These are phyloP conservation scores for Boletales sp. DNA, from an alignment of 768 basidiomycete genomes.

Conservation along the genomic window DNA sequence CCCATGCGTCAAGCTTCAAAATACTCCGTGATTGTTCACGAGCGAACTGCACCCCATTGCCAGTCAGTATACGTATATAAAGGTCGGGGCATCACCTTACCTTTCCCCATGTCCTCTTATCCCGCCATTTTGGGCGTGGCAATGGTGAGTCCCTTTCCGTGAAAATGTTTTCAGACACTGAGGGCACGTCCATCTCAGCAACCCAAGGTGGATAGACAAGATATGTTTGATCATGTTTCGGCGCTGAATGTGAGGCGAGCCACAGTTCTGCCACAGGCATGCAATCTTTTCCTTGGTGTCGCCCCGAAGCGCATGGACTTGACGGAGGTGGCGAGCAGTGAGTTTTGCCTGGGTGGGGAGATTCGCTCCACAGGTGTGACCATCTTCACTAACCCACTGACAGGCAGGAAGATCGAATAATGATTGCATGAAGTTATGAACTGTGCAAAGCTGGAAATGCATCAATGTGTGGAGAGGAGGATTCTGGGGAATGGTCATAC, in stretches of 20 bases:
- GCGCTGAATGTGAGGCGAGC: neutral
- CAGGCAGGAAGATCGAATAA: neutral
- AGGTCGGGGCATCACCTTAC: no score
- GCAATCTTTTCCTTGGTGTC: neutral
- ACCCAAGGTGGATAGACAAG: neutral
- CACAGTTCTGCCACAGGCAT: neutral
- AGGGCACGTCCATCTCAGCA: constrained; percentile 4
- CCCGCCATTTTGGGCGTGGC: neutral
- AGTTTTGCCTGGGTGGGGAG: neutral
- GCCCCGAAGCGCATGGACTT: neutral
- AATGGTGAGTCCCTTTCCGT: neutral
- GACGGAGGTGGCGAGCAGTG: neutral
- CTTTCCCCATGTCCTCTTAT: no score
- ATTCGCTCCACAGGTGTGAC: neutral
- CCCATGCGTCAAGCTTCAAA: no score
- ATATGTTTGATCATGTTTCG: neutral
- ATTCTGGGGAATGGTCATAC: no score
- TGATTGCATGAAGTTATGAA: neutral
- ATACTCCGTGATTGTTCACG: no score
- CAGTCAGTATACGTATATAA: no score
- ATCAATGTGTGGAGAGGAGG: neutral
- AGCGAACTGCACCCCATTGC: no score
- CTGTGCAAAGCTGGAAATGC: neutral
- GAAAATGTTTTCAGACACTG: neutral
- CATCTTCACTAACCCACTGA: neutral